Conservation (phyloP, 768 basidiomycete species). For the Suillus luteus region DNA sequence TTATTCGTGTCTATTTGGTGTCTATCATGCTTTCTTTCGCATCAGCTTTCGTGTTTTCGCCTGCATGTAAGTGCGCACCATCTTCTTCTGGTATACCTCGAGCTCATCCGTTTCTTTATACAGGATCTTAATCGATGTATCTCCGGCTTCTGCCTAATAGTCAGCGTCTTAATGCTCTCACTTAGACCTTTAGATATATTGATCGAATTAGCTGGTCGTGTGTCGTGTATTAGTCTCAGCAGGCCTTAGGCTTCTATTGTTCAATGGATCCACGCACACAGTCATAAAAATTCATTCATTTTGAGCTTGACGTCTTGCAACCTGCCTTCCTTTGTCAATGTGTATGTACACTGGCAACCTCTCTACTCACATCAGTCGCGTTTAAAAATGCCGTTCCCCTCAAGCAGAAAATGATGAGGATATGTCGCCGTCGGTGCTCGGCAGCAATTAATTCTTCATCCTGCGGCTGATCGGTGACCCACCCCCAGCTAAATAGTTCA, state of each 20-base stretch:
- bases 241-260: not conserved
- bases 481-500: not conserved
- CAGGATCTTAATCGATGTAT: not conserved
- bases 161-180: conserved; percentile 1
- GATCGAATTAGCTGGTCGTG: not conserved
- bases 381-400: not conserved
- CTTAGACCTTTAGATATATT: not conserved
- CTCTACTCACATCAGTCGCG: not conserved
- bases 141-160: not conserved
- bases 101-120: conserved; percentile 3
- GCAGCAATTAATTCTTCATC: not conserved
- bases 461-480: not conserved
- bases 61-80: not conserved
- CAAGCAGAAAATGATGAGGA: not conserved
- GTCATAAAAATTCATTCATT: not conserved
- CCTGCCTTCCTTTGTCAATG: not conserved
- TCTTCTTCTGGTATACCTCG: not conserved
- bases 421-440: not conserved
- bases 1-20: conserved; percentile 4
- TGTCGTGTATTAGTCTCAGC: not conserved
- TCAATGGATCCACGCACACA: not conserved
- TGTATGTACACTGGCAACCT: not conserved
- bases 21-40: conserved; percentile 1
- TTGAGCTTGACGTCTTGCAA: not conserved
- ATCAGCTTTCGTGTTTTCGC: not conserved